Conservation (phyloP, 1,284 basidiomycete species). For the Cystobasidiaceae sp. region DNA sequence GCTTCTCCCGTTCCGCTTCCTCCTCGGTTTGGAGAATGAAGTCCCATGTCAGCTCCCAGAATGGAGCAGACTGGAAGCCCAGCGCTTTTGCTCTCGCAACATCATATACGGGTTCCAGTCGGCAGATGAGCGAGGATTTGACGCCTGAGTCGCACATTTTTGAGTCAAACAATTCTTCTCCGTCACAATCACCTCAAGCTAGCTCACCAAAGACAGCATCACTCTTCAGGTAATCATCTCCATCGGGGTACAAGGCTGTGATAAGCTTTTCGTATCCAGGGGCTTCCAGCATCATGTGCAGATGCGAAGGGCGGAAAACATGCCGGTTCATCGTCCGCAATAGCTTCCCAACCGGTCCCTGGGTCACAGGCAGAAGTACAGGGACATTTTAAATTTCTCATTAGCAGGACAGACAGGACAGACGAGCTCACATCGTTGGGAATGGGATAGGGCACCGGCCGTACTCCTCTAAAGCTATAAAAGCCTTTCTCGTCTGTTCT, state of each 20-base stretch:
- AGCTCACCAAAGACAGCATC: slow-evolving; percentile 62
- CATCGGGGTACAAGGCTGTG: slow-evolving; percentile 69
- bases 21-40: slow-evolving; percentile 52
- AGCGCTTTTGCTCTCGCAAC: slow-evolving; percentile 61
- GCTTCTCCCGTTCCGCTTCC: slow-evolving; percentile 38
- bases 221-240: slow-evolving; percentile 54
- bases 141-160: slow-evolving; percentile 47
- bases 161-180: not conserved
- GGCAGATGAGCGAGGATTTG: slow-evolving; percentile 46
- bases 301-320: slow-evolving; percentile 69
- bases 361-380: not conserved
- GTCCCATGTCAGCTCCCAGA: slow-evolving; percentile 59
- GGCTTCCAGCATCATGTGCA: slow-evolving; percentile 67
- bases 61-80: slow-evolving; percentile 55
- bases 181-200: not conserved
- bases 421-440: slow-evolving; percentile 59
- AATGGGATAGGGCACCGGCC: slow-evolving; percentile 73
- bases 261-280: slow-evolving; percentile 65
- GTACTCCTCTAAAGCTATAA: slow-evolving; percentile 63
- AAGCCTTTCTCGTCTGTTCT: slow-evolving; percentile 49
- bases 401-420: too few relatives aligned
- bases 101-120: slow-evolving; percentile 43
- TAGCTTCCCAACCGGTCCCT: slow-evolving; percentile 68
- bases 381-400: not conserved
- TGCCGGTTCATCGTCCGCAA: slow-evolving; percentile 61